These are phyloP conservation scores for Pseudoturritis turrita DNA, from an alignment of 345 rosid species.

Conservation along the genomic window DNA sequence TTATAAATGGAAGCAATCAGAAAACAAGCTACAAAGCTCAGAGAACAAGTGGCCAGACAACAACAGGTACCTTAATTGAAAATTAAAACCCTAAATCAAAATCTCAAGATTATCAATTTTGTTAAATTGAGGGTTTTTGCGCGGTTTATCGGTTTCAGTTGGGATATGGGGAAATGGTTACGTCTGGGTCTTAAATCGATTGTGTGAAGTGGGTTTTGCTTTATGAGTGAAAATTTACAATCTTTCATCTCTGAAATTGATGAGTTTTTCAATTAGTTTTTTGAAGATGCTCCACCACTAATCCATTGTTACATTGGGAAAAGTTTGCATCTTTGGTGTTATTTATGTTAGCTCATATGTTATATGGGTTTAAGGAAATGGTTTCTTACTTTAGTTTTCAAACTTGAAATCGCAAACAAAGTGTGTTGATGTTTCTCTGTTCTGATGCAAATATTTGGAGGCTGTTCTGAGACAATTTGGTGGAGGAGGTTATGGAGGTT, in stretches of 20 bases:
- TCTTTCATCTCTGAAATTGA: not conserved
- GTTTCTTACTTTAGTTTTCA: not conserved
- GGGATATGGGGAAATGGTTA: not conserved
- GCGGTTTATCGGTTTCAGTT: not conserved
- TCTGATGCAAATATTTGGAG: conserved; percentile 32
- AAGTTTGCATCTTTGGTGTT: not conserved
- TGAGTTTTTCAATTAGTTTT: not conserved
- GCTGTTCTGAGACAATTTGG: conserved; percentile 95
- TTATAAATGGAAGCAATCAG: conserved; percentile 61
- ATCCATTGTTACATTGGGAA: not conserved
- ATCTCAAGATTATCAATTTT: not conserved
- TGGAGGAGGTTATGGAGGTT: conserved; percentile 79
- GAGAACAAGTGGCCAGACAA: conserved; percentile 89
- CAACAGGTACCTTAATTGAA: conserved; percentile 41
- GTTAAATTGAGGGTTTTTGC: not conserved
- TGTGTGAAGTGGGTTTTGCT: not conserved
- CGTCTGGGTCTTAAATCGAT: not conserved
- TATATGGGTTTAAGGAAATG: not conserved
- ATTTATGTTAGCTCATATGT: not conserved
- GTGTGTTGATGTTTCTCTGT: conserved; percentile 13
- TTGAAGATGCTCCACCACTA: not conserved
- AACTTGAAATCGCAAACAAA: not conserved
- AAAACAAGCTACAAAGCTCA: conserved; percentile 77
- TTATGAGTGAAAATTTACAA: not conserved
- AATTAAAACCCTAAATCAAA: not conserved